Evolutionary conservation across 2,329 filamentous ascomycete species (phyloP).

Genomic region (Cyphellophora europaea): DNA sequence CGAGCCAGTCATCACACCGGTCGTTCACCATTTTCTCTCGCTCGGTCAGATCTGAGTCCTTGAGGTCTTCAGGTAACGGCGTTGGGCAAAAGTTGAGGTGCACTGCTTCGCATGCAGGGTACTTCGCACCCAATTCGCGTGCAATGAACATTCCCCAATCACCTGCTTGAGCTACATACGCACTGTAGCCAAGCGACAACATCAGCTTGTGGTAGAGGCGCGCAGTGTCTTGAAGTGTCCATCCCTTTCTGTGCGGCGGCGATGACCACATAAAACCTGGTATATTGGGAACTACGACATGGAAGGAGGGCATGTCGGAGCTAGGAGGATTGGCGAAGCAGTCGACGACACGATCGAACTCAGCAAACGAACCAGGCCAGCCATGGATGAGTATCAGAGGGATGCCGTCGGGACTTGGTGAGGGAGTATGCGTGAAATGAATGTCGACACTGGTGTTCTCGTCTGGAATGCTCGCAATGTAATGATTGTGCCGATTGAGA

Average conservation of each 20-base stretch:
- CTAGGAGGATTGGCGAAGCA: constrained; percentile 18
- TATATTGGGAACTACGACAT: constrained; percentile 21
- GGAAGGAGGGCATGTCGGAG: constrained; percentile 19
- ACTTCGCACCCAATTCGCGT: constrained; percentile 49
- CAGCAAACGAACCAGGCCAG: constrained; percentile 28
- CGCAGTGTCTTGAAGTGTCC: constrained; percentile 3
- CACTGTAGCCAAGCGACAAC: constrained; percentile 54
- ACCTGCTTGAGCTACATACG: constrained; percentile 53
- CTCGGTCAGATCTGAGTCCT: constrained; percentile 1
- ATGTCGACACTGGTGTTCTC: constrained; percentile 5
- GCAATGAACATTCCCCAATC: constrained; percentile 62
- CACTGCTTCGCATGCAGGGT: constrained; percentile 48
- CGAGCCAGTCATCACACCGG: constrained; percentile 8
- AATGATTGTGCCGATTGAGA: constrained; percentile 8
- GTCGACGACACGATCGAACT: constrained; percentile 23
- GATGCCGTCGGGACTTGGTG: constrained; percentile 20
- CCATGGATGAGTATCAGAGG: constrained; percentile 28
- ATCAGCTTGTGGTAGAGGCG: constrained; percentile 55
- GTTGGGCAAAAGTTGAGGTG: constrained; percentile 53
- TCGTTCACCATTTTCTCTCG: constrained; percentile 7
- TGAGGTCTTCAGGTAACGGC: constrained; percentile 1
- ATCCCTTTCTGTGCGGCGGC: constrained; percentile 7
- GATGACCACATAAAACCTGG: constrained; percentile 22
- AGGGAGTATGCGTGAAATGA: constrained; percentile 18
- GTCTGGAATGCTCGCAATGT: constrained; percentile 6